A percentile compares a stretch with the other conserved stretches of the same genome.
These are phyloP conservation scores for Spergularia bocconei DNA, from an alignment of 148 eudicot species.

Conservation along the genomic window DNA sequence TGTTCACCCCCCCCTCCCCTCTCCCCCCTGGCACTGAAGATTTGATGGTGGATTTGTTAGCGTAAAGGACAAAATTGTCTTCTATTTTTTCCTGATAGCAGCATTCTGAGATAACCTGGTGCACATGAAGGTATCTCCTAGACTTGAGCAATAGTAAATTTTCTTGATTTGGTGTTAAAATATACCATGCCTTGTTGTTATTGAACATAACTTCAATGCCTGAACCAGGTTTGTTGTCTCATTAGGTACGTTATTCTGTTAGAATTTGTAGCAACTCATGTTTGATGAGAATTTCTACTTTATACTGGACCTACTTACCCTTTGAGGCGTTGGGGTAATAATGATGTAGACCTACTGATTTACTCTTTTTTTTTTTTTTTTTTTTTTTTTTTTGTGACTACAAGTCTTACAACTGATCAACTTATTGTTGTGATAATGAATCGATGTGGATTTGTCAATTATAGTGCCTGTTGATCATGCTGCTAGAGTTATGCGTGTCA, in stretches of 20 bases:
- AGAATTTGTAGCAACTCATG: not conserved
- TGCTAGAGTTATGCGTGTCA: constrained; percentile 94
- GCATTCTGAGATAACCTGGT: not conserved
- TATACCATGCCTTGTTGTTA: not conserved
- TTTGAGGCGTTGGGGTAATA: too few species aligned
- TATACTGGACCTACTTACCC: not conserved
- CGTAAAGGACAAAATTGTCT: not conserved
- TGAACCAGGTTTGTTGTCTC: not conserved
- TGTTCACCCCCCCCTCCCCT: too few species aligned
- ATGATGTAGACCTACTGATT: too few species aligned
- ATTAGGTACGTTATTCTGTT: not conserved
- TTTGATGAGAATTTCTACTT: not conserved
- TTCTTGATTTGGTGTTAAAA: too few species aligned
- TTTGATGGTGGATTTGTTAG: not conserved
- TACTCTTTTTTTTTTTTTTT: too few species aligned
- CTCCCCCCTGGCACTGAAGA: too few species aligned
- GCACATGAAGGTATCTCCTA: not conserved
- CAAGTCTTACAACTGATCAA: not conserved
- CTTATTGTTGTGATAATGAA: not conserved
- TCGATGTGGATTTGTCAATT: constrained; percentile 7
- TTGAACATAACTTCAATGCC: not conserved
- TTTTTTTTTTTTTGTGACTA: too few species aligned
- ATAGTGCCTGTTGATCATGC: constrained; percentile 96
- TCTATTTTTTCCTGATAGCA: not conserved
- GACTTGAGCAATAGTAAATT: not conserved